Conservation (phyloP, 192 early-diverging fungal species). For the Diversispora eburnea region DNA sequence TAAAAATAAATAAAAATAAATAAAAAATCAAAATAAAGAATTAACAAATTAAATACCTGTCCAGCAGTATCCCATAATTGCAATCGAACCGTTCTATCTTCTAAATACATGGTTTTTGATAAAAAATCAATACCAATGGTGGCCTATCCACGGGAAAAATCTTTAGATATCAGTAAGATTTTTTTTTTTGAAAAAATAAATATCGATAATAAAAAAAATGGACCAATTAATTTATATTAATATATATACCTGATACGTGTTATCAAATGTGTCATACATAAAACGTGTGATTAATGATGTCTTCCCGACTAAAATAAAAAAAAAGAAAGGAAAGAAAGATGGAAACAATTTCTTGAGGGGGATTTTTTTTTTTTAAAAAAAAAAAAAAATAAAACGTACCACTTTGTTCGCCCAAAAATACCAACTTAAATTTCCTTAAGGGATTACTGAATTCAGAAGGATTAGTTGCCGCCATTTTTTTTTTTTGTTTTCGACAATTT, state of each 20-base stretch:
- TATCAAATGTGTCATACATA: slow-evolving; percentile 99
- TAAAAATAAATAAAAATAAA: too few relatives aligned
- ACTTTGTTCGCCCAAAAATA: slow-evolving; percentile 98
- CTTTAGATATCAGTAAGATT: slow-evolving; percentile 98
- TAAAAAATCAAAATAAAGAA: background rate
- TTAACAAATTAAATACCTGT: slow-evolving; percentile 51
- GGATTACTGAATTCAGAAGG: slow-evolving; percentile 53
- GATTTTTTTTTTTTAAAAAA: slow-evolving; percentile 93
- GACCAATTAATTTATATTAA: too few relatives aligned
- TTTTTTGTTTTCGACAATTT: background rate
- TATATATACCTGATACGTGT: slow-evolving; percentile 78
- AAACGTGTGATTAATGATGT: slow-evolving; percentile 99
- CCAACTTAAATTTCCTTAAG: slow-evolving; percentile 93
- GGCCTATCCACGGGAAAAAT: slow-evolving; percentile 84
- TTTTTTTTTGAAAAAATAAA: slow-evolving; percentile 22
- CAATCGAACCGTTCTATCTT: slow-evolving; percentile 94
- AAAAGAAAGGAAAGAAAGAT: slow-evolving; percentile 2
- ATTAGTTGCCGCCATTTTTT: slow-evolving; percentile 12
- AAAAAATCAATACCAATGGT: slow-evolving; percentile 99
- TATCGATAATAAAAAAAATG: background rate
- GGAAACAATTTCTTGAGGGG: slow-evolving; percentile 39
- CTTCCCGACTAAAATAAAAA: slow-evolving; percentile 74
- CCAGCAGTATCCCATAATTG: slow-evolving; percentile 99
- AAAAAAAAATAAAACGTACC: slow-evolving; percentile 72
- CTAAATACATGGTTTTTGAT: slow-evolving; percentile 99